Percentiles rank a stretch among this genome's conserved stretches.
phyloP scores from a whole-genome alignment of 2,329 filamentous ascomycete genomes.

The Aureobasidium sp. region DNA sequence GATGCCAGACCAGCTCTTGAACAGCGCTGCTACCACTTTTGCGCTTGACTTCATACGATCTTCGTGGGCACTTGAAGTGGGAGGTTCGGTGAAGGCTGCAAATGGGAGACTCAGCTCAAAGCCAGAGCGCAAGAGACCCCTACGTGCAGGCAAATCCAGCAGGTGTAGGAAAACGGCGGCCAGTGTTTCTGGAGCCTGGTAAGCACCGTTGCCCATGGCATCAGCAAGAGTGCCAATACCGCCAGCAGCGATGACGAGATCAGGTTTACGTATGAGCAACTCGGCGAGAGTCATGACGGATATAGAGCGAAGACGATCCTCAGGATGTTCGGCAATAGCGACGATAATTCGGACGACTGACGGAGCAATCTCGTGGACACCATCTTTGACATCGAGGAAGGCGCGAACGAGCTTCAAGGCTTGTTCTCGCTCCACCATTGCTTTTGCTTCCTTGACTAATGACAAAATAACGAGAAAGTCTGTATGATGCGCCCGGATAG shows the following conservation, averaged over 20 bases:
- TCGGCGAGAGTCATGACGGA: conserved; percentile 90
- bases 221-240: conserved; percentile 86
- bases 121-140: conserved; percentile 77
- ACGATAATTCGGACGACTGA: conserved; percentile 84
- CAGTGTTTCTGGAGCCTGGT: conserved; percentile 86
- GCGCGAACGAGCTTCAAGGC: conserved; percentile 92
- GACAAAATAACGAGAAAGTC: conserved; percentile 90
- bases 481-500: conserved; percentile 79
- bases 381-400: conserved; percentile 92
- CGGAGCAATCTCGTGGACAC: conserved; percentile 77
- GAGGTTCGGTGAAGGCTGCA: conserved; percentile 83
- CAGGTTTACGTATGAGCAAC: conserved; percentile 79
- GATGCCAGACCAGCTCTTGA: conserved; percentile 91
- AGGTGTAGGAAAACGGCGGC: conserved; percentile 83
- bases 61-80: conserved; percentile 48
- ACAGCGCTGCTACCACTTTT: conserved; percentile 81
- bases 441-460: conserved; percentile 89
- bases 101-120: conserved; percentile 82
- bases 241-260: conserved; percentile 71
- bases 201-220: conserved; percentile 80
- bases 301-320: conserved; percentile 82
- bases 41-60: conserved; percentile 76
- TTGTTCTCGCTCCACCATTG: conserved; percentile 94
- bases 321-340: conserved; percentile 77
- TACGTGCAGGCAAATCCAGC: conserved; percentile 72